Conservation (phyloP, 352 stramenopile genomes). For the Thalassiosira hispida region DNA sequence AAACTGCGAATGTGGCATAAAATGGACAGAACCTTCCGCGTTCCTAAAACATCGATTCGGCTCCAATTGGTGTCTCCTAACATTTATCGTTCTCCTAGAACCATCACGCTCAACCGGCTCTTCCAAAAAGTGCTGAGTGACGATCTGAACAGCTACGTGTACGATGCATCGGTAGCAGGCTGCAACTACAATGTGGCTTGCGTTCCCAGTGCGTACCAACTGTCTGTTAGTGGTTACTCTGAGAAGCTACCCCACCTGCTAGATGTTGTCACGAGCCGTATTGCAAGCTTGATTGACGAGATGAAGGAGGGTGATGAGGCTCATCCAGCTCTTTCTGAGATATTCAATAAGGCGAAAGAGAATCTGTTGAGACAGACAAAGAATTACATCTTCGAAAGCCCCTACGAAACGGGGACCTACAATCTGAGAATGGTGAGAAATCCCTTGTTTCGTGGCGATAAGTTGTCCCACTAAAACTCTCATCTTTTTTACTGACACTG, state of each 20-base stretch:
- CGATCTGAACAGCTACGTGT: conserved; percentile 82
- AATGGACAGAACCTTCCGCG: conserved; percentile 76
- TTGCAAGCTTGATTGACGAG: conserved; percentile 79
- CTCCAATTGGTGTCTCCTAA: conserved; percentile 72
- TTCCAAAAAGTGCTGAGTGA: conserved; percentile 82
- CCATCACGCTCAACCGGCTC: conserved; percentile 82
- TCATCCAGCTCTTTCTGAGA: conserved; percentile 59
- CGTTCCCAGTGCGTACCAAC: conserved; percentile 63
- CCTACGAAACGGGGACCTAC: conserved; percentile 81
- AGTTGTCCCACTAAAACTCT: not conserved
- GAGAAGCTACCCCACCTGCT: conserved; percentile 81
- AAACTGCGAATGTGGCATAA: conserved; percentile 82
- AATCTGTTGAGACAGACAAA: conserved; percentile 81
- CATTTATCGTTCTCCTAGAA: conserved; percentile 73
- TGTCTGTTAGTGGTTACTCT: conserved; percentile 79
- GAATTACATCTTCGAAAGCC: conserved; percentile 80
- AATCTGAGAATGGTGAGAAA: conserved; percentile 78
- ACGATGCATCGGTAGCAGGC: conserved; percentile 81
- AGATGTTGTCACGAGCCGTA: conserved; percentile 73
- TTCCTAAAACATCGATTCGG: conserved; percentile 76
- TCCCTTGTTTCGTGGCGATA: conserved; percentile 29
- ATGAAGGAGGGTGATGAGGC: conserved; percentile 76
- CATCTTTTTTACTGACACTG: conserved; percentile 2
- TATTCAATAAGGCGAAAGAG: conserved; percentile 75
- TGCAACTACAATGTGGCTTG: conserved; percentile 73